Conservation (phyloP, 2,329 filamentous ascomycete genomes). For the Epichloe elymi region DNA sequence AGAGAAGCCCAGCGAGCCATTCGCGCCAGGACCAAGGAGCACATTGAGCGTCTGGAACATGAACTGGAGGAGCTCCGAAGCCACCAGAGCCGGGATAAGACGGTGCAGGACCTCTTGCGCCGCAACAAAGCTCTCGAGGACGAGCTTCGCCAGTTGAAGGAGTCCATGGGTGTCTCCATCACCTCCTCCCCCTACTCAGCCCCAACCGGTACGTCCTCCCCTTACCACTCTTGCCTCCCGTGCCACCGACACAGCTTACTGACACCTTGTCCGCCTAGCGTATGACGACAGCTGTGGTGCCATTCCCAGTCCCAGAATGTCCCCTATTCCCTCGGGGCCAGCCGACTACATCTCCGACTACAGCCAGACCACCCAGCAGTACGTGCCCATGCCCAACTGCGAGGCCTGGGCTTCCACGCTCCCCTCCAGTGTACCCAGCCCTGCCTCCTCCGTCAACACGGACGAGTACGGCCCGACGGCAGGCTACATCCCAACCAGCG, state of each 20-base stretch:
- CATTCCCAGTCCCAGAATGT: constrained; percentile 30
- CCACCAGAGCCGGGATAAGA: constrained; percentile 33
- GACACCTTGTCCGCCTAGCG: constrained; percentile 17
- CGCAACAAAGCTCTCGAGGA: constrained; percentile 41
- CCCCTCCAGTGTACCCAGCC: constrained; percentile 37
- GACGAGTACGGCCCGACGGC: constrained; percentile 30
- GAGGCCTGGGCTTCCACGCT: constrained; percentile 34
- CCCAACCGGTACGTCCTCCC: constrained; percentile 22
- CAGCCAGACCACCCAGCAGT: constrained; percentile 19
- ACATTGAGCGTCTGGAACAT: constrained; percentile 66
- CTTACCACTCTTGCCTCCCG: constrained; percentile 5
- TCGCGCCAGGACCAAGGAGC: constrained; percentile 71
- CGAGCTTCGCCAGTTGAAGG: constrained; percentile 33
- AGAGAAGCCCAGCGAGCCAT: constrained; percentile 82
- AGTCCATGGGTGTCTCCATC: constrained; percentile 30
- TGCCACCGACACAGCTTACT: constrained; percentile 6
- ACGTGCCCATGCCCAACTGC: constrained; percentile 26
- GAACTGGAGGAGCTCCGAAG: constrained; percentile 58
- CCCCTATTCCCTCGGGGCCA: constrained; percentile 27
- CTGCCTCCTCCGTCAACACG: constrained; percentile 33
- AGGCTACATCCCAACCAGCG: constrained; percentile 35
- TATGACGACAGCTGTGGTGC: constrained; percentile 27
- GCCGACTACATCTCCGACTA: constrained; percentile 33
- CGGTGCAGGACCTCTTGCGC: constrained; percentile 37
- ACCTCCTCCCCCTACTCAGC: constrained; percentile 28